Percentiles rank a stretch among this genome's conserved stretches.
phyloP scores from a whole-genome alignment of 352 stramenopile genomes.

The Phytophthora fragariae region DNA sequence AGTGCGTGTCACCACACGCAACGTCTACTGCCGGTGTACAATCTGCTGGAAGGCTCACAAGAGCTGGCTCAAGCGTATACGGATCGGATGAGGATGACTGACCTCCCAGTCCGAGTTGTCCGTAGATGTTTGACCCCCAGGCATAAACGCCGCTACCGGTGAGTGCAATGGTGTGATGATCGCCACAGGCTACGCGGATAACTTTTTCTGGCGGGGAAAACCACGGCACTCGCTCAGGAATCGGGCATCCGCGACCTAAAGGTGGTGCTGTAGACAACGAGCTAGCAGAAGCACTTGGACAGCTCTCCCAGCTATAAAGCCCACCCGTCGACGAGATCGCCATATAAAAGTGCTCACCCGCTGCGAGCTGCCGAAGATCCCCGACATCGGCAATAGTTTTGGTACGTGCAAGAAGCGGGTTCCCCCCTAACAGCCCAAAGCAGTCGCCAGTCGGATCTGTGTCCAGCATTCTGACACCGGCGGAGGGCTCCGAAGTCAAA shows the following conservation, averaged over 20 bases:
- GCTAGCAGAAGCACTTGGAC: slow-evolving; percentile 10
- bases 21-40: slow-evolving; percentile 45
- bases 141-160: slow-evolving; percentile 48
- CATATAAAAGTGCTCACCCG: slow-evolving; percentile 46
- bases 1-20: slow-evolving; percentile 72
- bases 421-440: slow-evolving; percentile 56
- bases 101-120: slow-evolving; percentile 60
- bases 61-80: slow-evolving; percentile 29
- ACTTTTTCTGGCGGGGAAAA: slow-evolving; percentile 36
- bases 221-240: slow-evolving; percentile 32
- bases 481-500: background rate
- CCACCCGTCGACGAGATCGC: slow-evolving; percentile 40
- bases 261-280: slow-evolving; percentile 11
- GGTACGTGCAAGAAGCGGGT: slow-evolving; percentile 47
- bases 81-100: slow-evolving; percentile 35
- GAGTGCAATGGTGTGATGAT: slow-evolving; percentile 46
- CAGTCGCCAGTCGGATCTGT: slow-evolving; percentile 52
- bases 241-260: slow-evolving; percentile 24
- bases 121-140: slow-evolving; percentile 75
- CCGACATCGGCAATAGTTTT: slow-evolving; percentile 57
- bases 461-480: slow-evolving; percentile 25
- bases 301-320: slow-evolving; percentile 50
- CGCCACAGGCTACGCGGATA: slow-evolving; percentile 52
- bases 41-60: slow-evolving; percentile 29
- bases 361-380: slow-evolving; percentile 46